phyloP scores from a whole-genome alignment of 495 filamentous ascomycete genomes.

The Penicillium nucicola region DNA sequence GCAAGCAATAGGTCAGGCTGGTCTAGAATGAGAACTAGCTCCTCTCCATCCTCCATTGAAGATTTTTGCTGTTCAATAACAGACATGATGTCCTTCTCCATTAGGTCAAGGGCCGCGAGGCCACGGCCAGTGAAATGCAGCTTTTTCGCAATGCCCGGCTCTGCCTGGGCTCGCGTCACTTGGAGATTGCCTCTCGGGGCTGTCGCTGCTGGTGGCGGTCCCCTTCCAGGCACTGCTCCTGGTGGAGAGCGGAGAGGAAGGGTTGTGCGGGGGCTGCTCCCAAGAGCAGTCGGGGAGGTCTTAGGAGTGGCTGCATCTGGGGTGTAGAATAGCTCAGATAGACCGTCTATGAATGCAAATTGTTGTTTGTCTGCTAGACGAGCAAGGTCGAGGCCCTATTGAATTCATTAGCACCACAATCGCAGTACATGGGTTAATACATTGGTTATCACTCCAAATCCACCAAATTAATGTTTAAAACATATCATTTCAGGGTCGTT shows the following conservation, averaged over 20 bases:
- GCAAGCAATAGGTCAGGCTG: conserved; percentile 51
- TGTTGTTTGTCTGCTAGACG: conserved; percentile 51
- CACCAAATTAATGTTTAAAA: neutral
- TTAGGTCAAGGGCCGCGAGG: conserved; percentile 26
- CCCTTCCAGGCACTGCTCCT: conserved; percentile 26
- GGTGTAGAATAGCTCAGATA: conserved; percentile 54
- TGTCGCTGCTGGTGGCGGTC: conserved; percentile 9
- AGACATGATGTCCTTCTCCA: conserved; percentile 39
- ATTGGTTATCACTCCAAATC: neutral
- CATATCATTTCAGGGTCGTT: neutral
- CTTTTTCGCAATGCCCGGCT: conserved; percentile 30
- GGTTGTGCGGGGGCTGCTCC: conserved; percentile 22
- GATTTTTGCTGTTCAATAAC: conserved; percentile 30
- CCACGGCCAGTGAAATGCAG: conserved; percentile 37
- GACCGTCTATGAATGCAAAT: conserved; percentile 72
- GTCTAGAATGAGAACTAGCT: conserved; percentile 48
- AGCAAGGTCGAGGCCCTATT: conserved; percentile 67
- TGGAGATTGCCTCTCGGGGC: conserved; percentile 1
- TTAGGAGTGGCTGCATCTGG: conserved; percentile 16
- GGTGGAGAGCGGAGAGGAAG: conserved; percentile 33
- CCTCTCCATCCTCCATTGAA: conserved; percentile 18
- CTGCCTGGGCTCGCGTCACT: conserved; percentile 7
- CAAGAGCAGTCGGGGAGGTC: conserved; percentile 8
- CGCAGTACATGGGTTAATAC: neutral
- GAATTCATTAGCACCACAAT: conserved; percentile 3